Conservation (phyloP, 2,329 filamentous ascomycete genomes). For the Colletotrichum truncatum region DNA sequence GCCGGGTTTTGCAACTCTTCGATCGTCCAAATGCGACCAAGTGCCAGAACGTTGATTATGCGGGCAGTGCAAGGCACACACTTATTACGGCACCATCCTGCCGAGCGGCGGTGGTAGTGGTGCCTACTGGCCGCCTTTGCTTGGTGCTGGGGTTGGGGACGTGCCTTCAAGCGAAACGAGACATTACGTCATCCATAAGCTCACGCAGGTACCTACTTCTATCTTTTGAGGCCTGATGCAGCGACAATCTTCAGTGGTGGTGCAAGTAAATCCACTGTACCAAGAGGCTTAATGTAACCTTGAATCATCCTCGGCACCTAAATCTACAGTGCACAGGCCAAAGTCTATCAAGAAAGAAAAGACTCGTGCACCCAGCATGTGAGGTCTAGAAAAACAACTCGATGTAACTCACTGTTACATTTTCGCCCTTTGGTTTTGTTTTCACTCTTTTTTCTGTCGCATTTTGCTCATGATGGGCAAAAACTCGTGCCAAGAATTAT, state of each 20-base stretch:
- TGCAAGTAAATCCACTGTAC: not conserved
- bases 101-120: not conserved
- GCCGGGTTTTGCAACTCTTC: not conserved
- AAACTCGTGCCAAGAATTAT: conserved; percentile 1
- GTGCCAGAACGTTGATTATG: conserved; percentile 7
- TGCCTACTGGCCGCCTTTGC: not conserved
- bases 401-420: not conserved
- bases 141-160: not conserved
- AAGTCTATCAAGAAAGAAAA: not conserved
- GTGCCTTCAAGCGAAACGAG: not conserved
- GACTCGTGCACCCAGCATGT: not conserved
- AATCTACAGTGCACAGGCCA: not conserved
- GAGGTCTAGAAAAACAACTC: not conserved
- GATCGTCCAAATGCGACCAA: conserved; percentile 11
- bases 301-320: not conserved
- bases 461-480: not conserved
- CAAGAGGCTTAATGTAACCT: not conserved
- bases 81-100: too few species aligned
- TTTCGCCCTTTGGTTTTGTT: not conserved
- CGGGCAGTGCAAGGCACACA: not conserved
- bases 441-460: not conserved
- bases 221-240: not conserved
- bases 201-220: not conserved
- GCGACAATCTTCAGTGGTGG: not conserved
- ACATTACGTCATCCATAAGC: conserved; percentile 3